These are phyloP conservation scores for Talaromyces sp. DNA, from an alignment of 2,329 filamentous ascomycete genomes.

Conservation along the genomic window DNA sequence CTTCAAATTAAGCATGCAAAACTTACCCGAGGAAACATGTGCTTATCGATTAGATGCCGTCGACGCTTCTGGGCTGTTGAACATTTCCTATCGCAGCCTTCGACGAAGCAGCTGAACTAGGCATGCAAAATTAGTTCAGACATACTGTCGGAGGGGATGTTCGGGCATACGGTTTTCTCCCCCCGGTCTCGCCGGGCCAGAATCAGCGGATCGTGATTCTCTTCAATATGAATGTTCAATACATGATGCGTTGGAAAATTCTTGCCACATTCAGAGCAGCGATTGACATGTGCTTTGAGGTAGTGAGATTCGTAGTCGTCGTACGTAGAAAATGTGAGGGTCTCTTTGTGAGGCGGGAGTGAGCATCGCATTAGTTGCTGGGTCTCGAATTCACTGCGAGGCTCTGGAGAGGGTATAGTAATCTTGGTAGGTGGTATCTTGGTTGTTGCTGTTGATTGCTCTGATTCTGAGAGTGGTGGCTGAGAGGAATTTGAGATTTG, in stretches of 20 bases:
- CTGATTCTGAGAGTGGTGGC: slow-evolving; percentile 4
- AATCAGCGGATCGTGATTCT: slow-evolving; percentile 80
- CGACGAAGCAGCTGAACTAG: slow-evolving; percentile 83
- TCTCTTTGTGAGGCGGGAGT: slow-evolving; percentile 71
- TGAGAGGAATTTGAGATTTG: slow-evolving; percentile 27
- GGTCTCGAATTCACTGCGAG: slow-evolving; percentile 18
- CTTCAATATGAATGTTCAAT: slow-evolving; percentile 78
- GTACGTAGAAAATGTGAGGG: slow-evolving; percentile 68
- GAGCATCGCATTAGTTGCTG: slow-evolving; percentile 67
- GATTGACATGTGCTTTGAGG: slow-evolving; percentile 71
- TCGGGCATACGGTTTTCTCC: slow-evolving; percentile 67
- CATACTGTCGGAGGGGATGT: not conserved
- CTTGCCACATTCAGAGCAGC: slow-evolving; percentile 76
- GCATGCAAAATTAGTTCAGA: not conserved
- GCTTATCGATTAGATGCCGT: slow-evolving; percentile 89
- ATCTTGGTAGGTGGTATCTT: slow-evolving; percentile 48
- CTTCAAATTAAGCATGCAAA: not conserved
- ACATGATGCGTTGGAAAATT: slow-evolving; percentile 86
- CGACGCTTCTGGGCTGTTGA: slow-evolving; percentile 77
- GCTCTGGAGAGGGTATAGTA: slow-evolving; percentile 53
- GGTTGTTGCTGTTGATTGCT: slow-evolving; percentile 22
- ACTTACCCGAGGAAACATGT: slow-evolving; percentile 70
- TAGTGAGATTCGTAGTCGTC: slow-evolving; percentile 87
- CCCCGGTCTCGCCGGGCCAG: slow-evolving; percentile 70
- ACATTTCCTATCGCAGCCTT: slow-evolving; percentile 81